Percentiles rank a stretch among this genome's conserved stretches.
phyloP scores from a whole-genome alignment of 768 basidiomycete species.

The Xanthoconium purpureum region DNA sequence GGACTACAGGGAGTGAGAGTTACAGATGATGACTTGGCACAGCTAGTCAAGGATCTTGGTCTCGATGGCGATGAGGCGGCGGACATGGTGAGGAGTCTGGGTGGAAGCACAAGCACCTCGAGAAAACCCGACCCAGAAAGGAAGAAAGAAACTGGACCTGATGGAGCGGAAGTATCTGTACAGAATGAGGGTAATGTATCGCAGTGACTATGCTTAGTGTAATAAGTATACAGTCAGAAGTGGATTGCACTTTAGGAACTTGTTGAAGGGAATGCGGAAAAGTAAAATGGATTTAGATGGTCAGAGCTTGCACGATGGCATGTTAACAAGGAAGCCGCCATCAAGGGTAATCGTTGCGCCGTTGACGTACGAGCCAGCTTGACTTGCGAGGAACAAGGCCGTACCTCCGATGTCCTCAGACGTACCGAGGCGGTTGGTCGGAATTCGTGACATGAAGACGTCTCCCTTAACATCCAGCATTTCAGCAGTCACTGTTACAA shows the following conservation, averaged over 20 bases:
- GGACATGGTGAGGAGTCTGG: slow-evolving; percentile 67
- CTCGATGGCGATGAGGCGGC: slow-evolving; percentile 74
- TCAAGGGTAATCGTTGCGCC: slow-evolving; percentile 63
- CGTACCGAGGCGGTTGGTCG: slow-evolving; percentile 53
- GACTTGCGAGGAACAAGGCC: slow-evolving; percentile 58
- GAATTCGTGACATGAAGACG: slow-evolving; percentile 41
- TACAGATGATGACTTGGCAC: slow-evolving; percentile 69
- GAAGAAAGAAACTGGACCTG: neutral
- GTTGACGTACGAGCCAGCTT: slow-evolving; percentile 60
- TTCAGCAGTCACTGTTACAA: slow-evolving; percentile 48
- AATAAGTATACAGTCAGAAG: slow-evolving; percentile 3
- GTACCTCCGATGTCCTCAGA: slow-evolving; percentile 65
- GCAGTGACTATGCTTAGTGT: slow-evolving; percentile 1
- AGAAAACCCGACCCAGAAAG: slow-evolving; percentile 9
- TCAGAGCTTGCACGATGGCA: slow-evolving; percentile 35
- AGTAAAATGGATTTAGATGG: neutral
- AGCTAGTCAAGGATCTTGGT: slow-evolving; percentile 72
- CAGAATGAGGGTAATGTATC: slow-evolving; percentile 1
- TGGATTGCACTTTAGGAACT: neutral
- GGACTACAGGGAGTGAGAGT: slow-evolving; percentile 76
- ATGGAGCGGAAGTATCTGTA: neutral
- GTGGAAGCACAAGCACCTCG: slow-evolving; percentile 24
- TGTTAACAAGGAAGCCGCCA: slow-evolving; percentile 51
- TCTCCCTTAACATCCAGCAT: slow-evolving; percentile 47
- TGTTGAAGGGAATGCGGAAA: neutral